These are phyloP conservation scores for Arctostaphylos glauca DNA, from an alignment of 148 eudicot genomes.

Conservation along the genomic window DNA sequence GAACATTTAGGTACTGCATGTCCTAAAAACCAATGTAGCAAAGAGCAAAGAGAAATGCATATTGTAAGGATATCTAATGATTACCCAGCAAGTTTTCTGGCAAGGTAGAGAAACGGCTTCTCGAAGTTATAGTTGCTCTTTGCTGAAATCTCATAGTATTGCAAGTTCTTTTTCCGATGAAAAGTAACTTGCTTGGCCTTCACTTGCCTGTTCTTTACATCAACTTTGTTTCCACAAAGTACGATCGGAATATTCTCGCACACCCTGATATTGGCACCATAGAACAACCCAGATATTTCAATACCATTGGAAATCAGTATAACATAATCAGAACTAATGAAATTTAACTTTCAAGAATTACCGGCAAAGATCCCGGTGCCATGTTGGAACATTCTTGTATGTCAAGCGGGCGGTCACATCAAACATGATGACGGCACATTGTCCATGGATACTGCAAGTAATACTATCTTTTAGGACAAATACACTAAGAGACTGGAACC, in stretches of 20 bases:
- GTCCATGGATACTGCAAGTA: slow-evolving; percentile 43
- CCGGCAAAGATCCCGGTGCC: slow-evolving; percentile 58
- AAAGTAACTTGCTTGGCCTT: slow-evolving; percentile 51
- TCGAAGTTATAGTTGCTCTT: slow-evolving; percentile 56
- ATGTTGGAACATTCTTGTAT: slow-evolving; percentile 53
- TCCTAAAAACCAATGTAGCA: background rate
- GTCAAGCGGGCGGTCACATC: slow-evolving; percentile 55
- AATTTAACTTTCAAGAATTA: background rate
- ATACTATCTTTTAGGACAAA: background rate
- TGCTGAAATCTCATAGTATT: slow-evolving; percentile 52
- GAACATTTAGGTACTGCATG: background rate
- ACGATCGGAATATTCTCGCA: slow-evolving; percentile 57
- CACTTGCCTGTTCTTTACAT: slow-evolving; percentile 55
- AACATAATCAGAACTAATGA: background rate
- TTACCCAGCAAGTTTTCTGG: slow-evolving; percentile 54
- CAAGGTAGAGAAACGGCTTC: slow-evolving; percentile 53
- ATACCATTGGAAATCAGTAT: background rate
- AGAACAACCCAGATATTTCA: background rate
- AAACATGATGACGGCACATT: slow-evolving; percentile 59
- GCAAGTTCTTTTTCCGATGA: slow-evolving; percentile 50
- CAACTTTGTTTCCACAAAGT: slow-evolving; percentile 56
- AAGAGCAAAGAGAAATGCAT: background rate
- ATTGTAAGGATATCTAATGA: background rate
- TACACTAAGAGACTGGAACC: background rate
- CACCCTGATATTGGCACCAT: slow-evolving; percentile 25